These are phyloP conservation scores for Naganishia antarctica DNA, from an alignment of 768 basidiomycete genomes.

Conservation along the genomic window DNA sequence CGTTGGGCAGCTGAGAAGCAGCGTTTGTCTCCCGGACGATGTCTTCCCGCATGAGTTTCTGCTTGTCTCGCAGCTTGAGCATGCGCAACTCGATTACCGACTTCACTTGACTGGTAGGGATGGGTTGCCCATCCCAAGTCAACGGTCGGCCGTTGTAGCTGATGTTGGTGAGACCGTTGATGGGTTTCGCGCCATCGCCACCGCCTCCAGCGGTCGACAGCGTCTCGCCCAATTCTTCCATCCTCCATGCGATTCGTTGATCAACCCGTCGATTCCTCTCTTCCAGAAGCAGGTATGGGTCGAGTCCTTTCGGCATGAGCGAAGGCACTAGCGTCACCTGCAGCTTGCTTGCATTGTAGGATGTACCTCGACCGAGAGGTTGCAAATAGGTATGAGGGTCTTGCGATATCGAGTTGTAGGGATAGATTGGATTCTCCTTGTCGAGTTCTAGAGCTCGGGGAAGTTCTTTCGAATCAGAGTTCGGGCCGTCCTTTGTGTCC, in stretches of 20 bases:
- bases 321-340: slow-evolving; percentile 74
- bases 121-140: slow-evolving; percentile 52
- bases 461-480: slow-evolving; percentile 10
- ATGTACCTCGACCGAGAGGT: slow-evolving; percentile 58
- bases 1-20: slow-evolving; percentile 79
- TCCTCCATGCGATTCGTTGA: slow-evolving; percentile 78
- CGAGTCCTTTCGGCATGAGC: slow-evolving; percentile 83
- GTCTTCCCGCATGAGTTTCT: slow-evolving; percentile 75
- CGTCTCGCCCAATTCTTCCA: slow-evolving; percentile 69
- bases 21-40: slow-evolving; percentile 83
- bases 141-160: slow-evolving; percentile 33
- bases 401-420: slow-evolving; percentile 82
- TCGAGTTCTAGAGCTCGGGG: slow-evolving; percentile 64
- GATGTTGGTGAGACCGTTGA: slow-evolving; percentile 51
- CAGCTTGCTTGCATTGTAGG: slow-evolving; percentile 48
- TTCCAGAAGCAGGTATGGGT: slow-evolving; percentile 82
- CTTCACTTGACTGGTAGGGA: slow-evolving; percentile 67
- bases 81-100: slow-evolving; percentile 91
- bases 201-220: slow-evolving; percentile 71
- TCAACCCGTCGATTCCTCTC: slow-evolving; percentile 90
- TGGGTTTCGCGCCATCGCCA: slow-evolving; percentile 56
- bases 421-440: slow-evolving; percentile 73
- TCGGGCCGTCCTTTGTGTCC: not conserved
- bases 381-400: slow-evolving; percentile 59
- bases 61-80: slow-evolving; percentile 81